Evolutionary conservation across 345 rosid genomes (phyloP), one percentile per base, ranked within the genome.

Genomic region (Citrus medica): DNA sequence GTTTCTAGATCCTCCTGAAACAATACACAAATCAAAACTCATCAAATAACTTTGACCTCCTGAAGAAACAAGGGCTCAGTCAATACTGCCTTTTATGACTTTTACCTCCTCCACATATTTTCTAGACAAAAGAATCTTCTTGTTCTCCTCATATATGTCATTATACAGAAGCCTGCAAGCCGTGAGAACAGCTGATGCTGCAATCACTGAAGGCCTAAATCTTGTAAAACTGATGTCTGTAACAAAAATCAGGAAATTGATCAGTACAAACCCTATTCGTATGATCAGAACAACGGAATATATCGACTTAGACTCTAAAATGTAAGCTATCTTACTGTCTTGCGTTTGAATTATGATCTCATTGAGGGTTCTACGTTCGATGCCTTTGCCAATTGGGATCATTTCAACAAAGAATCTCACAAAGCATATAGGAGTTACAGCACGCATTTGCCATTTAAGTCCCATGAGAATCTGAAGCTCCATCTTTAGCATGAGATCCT

Each of bases 101-200:
- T 68, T 24, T 10, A 68, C 56, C 72, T 22, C 17, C 1, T 42
- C 6, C 19, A 68, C 17, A 42, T 24, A 42, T 2, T 9, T 24
- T 17, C 13, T 2, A 24, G 14, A 6, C 8, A 19, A 16, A 17
- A 70, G 22, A 32, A 65, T 17, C 69, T 33, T 5, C 24, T 33
- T 32, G 69, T 21, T 14, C 12, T 4, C 7, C 19, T 48, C 37
- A 63, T 63, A 53, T 53, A 12, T 17, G 67, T 63, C 37, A 63
- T 16, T 7, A 30, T 30, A 16, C 59, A 33, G 35, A 60, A 56
- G 9, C 17, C 13, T 22, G 53, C 73, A 35, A 35, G 21, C 35
- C 17, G 76, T 16, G 22, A 73, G 76, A 38, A 60, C n/a, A 9
- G 76, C 76, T n/a, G 67, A 73, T 59, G 76, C 76, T 37, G 76